phyloP scores from a whole-genome alignment of 177 flowering plant genomes.

The Tripterygium wilfordii region DNA sequence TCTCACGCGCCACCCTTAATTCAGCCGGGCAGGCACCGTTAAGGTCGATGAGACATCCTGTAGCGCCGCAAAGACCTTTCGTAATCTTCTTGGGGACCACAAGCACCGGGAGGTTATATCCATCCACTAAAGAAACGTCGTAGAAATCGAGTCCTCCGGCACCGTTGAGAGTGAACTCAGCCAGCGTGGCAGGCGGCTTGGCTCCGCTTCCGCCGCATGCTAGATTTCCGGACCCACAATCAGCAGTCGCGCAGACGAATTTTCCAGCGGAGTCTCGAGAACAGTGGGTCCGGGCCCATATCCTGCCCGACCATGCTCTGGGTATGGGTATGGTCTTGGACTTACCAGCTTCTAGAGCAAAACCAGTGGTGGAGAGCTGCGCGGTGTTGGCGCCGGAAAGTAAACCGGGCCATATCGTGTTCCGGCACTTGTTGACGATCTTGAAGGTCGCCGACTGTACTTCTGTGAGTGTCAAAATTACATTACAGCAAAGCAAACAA shows the following conservation, averaged over 20 bases:
- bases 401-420: slow-evolving; percentile 41
- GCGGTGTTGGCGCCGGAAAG: slow-evolving; percentile 36
- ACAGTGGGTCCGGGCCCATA: slow-evolving; percentile 44
- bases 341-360: slow-evolving; percentile 25
- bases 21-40: slow-evolving; percentile 43
- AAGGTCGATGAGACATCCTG: slow-evolving; percentile 51
- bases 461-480: slow-evolving; percentile 10
- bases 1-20: slow-evolving; percentile 27
- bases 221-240: slow-evolving; percentile 34
- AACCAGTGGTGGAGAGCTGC: slow-evolving; percentile 38
- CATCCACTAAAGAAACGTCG: slow-evolving; percentile 54
- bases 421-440: slow-evolving; percentile 34
- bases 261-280: slow-evolving; percentile 10
- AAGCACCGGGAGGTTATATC: slow-evolving; percentile 55
- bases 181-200: slow-evolving; percentile 43
- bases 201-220: slow-evolving; percentile 42
- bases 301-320: slow-evolving; percentile 39
- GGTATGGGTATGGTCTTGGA: slow-evolving; percentile 28
- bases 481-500: slow-evolving; percentile 3
- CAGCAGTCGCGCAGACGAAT: slow-evolving; percentile 37
- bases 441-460: slow-evolving; percentile 28
- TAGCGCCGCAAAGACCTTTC: slow-evolving; percentile 41
- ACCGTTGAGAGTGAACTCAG: slow-evolving; percentile 49
- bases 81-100: slow-evolving; percentile 28
- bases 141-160: slow-evolving; percentile 38